Evolutionary conservation across 2,329 filamentous ascomycete species (phyloP), one percentile per base, ranked within the genome.

Genomic region (Davidsoniella australis): DNA sequence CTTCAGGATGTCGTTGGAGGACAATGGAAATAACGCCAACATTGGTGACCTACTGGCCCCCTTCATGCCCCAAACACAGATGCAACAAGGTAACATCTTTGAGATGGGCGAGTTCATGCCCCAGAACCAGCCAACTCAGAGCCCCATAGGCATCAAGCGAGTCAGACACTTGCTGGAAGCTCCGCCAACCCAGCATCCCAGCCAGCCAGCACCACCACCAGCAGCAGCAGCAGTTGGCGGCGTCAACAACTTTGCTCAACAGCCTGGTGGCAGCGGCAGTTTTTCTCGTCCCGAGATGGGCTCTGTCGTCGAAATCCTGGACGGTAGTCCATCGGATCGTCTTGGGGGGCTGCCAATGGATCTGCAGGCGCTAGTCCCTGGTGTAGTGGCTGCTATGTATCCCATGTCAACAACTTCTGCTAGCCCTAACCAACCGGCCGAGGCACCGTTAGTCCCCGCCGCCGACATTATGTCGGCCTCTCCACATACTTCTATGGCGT

Each of bases 1-100:
- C 40, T 98, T 96, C 66, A 83, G 94, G 55, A 82, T 93, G 59
- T 94, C 86, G 55, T 67, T 98, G 45, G 88, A 95, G 61, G 85
- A 88, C 36, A 51, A 47, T 14, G 80, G 79, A 29, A 75, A 76
- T 16, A 71, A 76, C 1, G 78, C 85, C 59, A 89, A 85, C 53
- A 75, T 96, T 40, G 79, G 83, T 50, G 88, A 93, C 56, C 81
- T 94, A 60, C 84, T 96, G 60, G 78, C 80, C 4, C 81, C 78
- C 55, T 76, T 84, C 52, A 80, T 91, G 76, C 82, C 33, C 68
- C 64, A 36, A 70, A 73, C 57, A 69, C 63, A 37, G 66, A 66
- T 50, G 63, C 62, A 23, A 57, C 72, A 41, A 52, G 74, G 75
- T 23, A 77, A 66, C 50, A 72, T 81, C 6, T 73, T 80, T 33